Base-by-base conservation (phyloP, 106 monocot species). In the Dactylorhiza incarnata region DNA sequence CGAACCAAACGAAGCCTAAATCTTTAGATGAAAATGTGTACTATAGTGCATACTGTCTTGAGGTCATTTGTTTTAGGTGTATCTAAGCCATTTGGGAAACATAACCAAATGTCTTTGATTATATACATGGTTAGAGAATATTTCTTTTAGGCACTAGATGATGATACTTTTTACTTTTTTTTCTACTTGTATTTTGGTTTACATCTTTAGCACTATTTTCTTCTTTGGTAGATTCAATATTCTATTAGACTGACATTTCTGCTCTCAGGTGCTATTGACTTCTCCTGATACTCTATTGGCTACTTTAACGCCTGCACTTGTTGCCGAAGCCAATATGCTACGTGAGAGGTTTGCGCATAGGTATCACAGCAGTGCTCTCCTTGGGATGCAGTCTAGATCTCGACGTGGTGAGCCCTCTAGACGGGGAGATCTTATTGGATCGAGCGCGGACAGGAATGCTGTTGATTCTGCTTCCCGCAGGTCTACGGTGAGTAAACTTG, bases 341-440 rank as follows among this genome's bases (percentile, higher is more conserved):
- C 86, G 99, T 44, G 99, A 99, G 84, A 88, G 99, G 71, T 99
- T 92, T 88, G 99, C 99, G 72, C 94, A 88, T 79, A 84, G 94
- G 23, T 87, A 90, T 84, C 94, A 86, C 47, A 81, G 78, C 75
- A 81, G 85, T 67, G 62, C 92, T 50, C 78, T 92, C 46, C 91
- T 94, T 88, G 94, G 99, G 22, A 85, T 94, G 88, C 84, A 88
- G 43, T 83, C 94, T 23, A 87, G 99, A 85, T 86, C 73, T 75
- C 76, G 94, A 48, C 85, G 99, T 14, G 99, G 88, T 72, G 92
- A 92, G 67, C 85, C 89, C 59, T 99, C 94, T 59, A 86, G 94
- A 37, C 83, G 89, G 17, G 87, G 81, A 78, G 89, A 95, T 26
- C 76, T 80, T 17, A 51, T 77, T 77, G 91, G 84, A 54, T 84